Evolutionary conservation across 345 rosid genomes (phyloP), one percentile per base, ranked within the genome.

Genomic region (Pistacia vera): DNA sequence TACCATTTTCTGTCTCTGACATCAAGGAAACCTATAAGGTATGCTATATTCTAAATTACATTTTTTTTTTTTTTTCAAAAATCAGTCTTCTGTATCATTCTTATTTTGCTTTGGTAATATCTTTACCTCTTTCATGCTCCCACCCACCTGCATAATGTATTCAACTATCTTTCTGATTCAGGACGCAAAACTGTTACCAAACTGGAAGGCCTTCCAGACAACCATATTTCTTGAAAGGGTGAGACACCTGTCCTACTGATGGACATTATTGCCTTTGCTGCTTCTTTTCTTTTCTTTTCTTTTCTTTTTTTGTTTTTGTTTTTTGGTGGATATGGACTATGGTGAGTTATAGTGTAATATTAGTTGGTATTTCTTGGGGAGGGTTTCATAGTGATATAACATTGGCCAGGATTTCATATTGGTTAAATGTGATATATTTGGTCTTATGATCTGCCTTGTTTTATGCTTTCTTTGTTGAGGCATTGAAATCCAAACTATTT

Each of bases 191-290:
- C 81, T 95, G 55, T 70, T 78, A 30, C 94, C 95, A 33, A 89
- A 91, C 59, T 95, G 99, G 99, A 95, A 95, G 87, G 93, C 99
- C n/a, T 93, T 91, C 68, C 88, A 86, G 87, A 90, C 99, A 63
- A 75, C 90, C 62, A 91, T 93, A 78, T 95, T 89, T 85, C 92
- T 91, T 79, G 96, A 95, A 81, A 83, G 77, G 90, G 97, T 93
- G 51, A 90, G 95, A 70, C 46, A 30, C 38, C 71, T 49, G 10
- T 76, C 48, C 57, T 70, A 13, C 68, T 66, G 58, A 63, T 72
- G 18, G 77, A 28, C 8, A 38, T 3, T 72, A 3, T n/a, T 30
- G 57, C 58, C 36, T 56, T 11, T 36, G 17, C 8, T 41, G 38
- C 17, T 25, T 30, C 46, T 68, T 76, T 36, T 57, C 11, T 54